Evolutionary conservation across 2,329 filamentous ascomycete species (phyloP), one percentile per base, ranked within the genome.

Genomic region (Pseudogymnoascus sp.): DNA sequence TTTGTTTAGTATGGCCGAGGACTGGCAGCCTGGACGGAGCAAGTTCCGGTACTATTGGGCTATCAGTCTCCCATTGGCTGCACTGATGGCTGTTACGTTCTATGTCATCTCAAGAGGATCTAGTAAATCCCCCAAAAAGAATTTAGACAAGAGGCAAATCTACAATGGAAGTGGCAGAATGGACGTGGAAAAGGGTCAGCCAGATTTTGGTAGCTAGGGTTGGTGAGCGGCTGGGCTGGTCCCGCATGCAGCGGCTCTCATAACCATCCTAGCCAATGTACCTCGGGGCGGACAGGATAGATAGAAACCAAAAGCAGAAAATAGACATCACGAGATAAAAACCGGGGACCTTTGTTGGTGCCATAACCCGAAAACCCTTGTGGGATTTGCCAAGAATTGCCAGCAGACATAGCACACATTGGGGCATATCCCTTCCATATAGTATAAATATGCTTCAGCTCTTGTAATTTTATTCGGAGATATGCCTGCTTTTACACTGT

Each of bases 1-100:
- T 1, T 62, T 71, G 24, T 70, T 74, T 6, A 72, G 71, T 12
- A 74, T 75, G 72, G 69, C 70, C 35, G 62, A 68, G 4, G 65
- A 72, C 12, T 50, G 43, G 43, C 22, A n/a, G 43, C 43, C 43
- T 28, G 43, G 43, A 28, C 43, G 24, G 14, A 50, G 43, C 43
- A 50, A 50, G 22, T 50, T 50, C 11, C 43, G 22, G 7, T 26
- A 26, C 12, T 50, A 50, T 28, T 50, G 43, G 43, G 43, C 43
- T 50, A 50, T 50, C 24, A 50, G 43, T 14, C 22, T 50, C 22
- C 43, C 43, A n/a, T 50, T 50, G 43, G 43, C 43, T n/a, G 43
- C 6, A n/a, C 14, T 50, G 22, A n/a, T 50, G 43, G 43, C 43
- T 16, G 6, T 50, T 5, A 28, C 11, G 6, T 50, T 50, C 24